Conservation (phyloP, 805 yeast species). For the Candida coquimbonensis region DNA sequence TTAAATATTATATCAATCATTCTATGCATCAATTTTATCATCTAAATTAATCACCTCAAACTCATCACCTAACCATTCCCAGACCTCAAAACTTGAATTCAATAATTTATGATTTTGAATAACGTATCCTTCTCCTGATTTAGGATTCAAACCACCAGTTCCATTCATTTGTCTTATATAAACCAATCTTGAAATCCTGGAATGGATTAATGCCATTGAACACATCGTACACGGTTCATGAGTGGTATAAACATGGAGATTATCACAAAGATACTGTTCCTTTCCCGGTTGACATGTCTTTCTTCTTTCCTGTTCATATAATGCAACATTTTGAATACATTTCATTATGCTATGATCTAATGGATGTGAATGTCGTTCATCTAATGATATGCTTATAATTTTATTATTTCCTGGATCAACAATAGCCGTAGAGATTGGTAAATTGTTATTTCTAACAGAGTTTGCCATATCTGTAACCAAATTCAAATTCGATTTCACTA, state of each 20-base stretch:
- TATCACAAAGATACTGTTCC: slow-evolving; percentile 59
- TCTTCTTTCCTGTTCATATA: slow-evolving; percentile 39
- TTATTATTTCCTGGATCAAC: slow-evolving; percentile 47
- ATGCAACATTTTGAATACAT: slow-evolving; percentile 62
- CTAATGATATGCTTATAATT: slow-evolving; percentile 30
- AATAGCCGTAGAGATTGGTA: slow-evolving; percentile 54
- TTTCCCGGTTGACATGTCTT: slow-evolving; percentile 2
- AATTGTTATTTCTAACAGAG: slow-evolving; percentile 12
- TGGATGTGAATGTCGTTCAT: slow-evolving; percentile 41
- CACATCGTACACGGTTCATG: slow-evolving; percentile 98
- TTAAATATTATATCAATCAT: neutral
- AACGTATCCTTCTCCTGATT: slow-evolving; percentile 60
- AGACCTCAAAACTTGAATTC: slow-evolving; percentile 84
- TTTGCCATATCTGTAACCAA: slow-evolving; percentile 24
- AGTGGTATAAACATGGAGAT: slow-evolving; percentile 74
- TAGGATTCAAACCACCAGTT: slow-evolving; percentile 51
- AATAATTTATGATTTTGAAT: slow-evolving; percentile 69
- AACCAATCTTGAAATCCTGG: slow-evolving; percentile 65
- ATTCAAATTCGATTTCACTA: slow-evolving; percentile 30
- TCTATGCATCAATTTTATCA: slow-evolving; percentile 17
- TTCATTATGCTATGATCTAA: slow-evolving; percentile 70
- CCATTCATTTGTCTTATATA: slow-evolving; percentile 42
- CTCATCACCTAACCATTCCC: slow-evolving; percentile 55
- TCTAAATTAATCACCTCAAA: slow-evolving; percentile 20
- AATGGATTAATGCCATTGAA: slow-evolving; percentile 90